These are phyloP conservation scores for Plantago coronopus DNA, from an alignment of 305 asterid genomes.

Conservation along the genomic window DNA sequence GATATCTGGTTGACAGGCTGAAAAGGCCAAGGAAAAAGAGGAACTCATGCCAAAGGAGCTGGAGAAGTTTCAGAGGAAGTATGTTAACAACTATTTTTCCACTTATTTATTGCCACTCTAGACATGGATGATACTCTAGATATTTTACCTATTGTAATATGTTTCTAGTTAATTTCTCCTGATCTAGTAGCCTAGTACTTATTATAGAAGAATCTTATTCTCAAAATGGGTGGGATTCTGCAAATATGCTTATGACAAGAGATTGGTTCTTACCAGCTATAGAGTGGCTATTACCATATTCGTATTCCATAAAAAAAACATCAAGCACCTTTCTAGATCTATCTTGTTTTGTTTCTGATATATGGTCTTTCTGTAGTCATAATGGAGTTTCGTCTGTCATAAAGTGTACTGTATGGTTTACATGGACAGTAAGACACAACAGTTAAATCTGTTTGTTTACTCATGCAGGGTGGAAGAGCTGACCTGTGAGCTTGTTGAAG, in stretches of 20 bases:
- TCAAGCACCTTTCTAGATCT: background rate
- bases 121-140: constrained; percentile 10
- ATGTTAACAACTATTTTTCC: constrained; percentile 13
- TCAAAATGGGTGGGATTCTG: constrained; percentile 1
- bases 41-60: constrained; percentile 65
- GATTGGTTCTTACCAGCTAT: background rate
- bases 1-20: constrained; percentile 54
- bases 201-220: background rate
- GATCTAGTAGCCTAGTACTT: constrained; percentile 7
- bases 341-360: too few relatives aligned
- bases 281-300: background rate
- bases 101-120: constrained; percentile 12
- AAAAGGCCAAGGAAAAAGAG: constrained; percentile 79
- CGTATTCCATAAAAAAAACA: background rate
- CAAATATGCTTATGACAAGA: background rate
- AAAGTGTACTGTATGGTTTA: constrained; percentile 4
- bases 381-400: background rate
- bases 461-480: constrained; percentile 70
- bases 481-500: constrained; percentile 56
- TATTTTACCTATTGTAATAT: background rate
- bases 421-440: constrained; percentile 4
- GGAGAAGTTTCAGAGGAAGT: constrained; percentile 56
- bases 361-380: too few relatives aligned
- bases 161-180: constrained; percentile 3
- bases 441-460: constrained; percentile 15